Evolutionary conservation across 2,329 filamentous ascomycete species (phyloP), one percentile per base, ranked within the genome.

Genomic region (Colletotrichum sp.): DNA sequence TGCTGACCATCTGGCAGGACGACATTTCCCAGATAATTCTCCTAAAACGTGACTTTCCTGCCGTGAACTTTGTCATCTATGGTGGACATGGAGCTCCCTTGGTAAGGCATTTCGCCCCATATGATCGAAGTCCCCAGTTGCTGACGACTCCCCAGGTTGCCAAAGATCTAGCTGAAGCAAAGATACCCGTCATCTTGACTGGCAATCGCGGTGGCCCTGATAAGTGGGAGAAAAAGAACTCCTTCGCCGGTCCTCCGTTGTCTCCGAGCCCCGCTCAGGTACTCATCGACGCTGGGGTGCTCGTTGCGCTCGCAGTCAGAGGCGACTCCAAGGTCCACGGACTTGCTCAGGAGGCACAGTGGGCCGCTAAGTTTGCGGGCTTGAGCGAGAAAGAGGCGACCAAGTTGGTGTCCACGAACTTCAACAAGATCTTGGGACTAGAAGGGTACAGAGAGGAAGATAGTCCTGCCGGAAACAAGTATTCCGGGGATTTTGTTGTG

Each of bases 151-250:
- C 0, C 49, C 16, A 85, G 83, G 80, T 86, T 6, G 85, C 84
- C 15, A 78, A 82, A 18, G 83, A 86, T 26, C 81, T 87, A 6
- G 85, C 85, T 6, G 78, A 79, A 18, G 83, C 85, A 10, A 79
- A 80, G 21, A 84, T 88, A 34, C 83, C 86, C 5, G 80, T 87
- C 15, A 86, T 89, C 32, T 80, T 88, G 1, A 84, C 84, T n/a
- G 82, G 80, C 16, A 83, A 82, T 57, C 83, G 85, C 5, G 81
- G 81, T 5, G 84, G 79, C 12, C 82, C 82, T 1, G 80, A 83
- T 44, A 76, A 60, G 24, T 88, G 84, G 80, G 83, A 86, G 13
- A 84, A 82, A 24, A 82, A 81, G 13, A 81, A 85, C 36, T 79
- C 81, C 3, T 80, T 88, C 1, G 79, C 84, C 0, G 87, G 87